phyloP scores from a whole-genome alignment of 2,329 filamentous ascomycete species.

The Boeremia lycopersici region DNA sequence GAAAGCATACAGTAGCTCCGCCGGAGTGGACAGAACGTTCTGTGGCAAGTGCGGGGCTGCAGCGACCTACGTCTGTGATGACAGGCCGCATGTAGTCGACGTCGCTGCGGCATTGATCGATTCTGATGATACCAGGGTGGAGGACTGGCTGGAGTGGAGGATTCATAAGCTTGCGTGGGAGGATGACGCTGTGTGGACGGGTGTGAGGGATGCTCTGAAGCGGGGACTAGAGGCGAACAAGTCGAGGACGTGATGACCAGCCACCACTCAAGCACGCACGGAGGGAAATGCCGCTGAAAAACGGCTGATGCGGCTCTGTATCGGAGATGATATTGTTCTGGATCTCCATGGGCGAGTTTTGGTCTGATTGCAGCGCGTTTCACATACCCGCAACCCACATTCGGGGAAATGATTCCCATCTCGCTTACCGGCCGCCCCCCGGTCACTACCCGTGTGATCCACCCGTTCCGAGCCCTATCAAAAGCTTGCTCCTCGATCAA shows the following conservation, averaged over 20 bases:
- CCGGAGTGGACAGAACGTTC: constrained; percentile 64
- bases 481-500: not conserved
- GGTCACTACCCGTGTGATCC: not conserved
- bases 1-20: constrained; percentile 60
- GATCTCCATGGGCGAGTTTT: not conserved
- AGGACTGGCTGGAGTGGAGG: constrained; percentile 68
- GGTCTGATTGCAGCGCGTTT: constrained; percentile 9
- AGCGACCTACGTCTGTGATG: constrained; percentile 65
- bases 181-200: constrained; percentile 10
- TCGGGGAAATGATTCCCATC: constrained; percentile 14
- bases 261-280: not conserved
- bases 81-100: constrained; percentile 42
- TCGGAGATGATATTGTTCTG: constrained; percentile 4
- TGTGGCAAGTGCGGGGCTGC: constrained; percentile 68
- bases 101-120: constrained; percentile 67
- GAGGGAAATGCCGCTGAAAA: not conserved
- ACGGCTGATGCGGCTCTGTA: not conserved
- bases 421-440: constrained; percentile 6
- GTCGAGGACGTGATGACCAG: not conserved
- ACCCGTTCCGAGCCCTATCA: not conserved
- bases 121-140: constrained; percentile 57
- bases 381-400: constrained; percentile 1
- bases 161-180: constrained; percentile 29
- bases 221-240: not conserved
- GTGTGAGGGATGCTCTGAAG: constrained; percentile 10